phyloP scores from a whole-genome alignment of 2,329 filamentous ascomycete species.

The Nothopassalora personata region DNA sequence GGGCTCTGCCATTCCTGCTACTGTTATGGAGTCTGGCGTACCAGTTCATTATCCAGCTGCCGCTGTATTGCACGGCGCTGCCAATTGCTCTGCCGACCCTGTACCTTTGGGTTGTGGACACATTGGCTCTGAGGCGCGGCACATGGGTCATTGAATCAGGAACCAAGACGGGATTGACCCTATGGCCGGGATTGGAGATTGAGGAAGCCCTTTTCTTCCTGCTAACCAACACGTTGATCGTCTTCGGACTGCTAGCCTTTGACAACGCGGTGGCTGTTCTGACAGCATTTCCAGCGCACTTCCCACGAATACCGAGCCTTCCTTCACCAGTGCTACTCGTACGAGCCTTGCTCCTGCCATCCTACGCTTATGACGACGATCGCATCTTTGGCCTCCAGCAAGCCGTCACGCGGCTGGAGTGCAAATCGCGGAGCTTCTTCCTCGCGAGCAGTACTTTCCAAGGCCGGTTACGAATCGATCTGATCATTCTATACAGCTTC shows the following conservation, averaged over 20 bases:
- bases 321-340: constrained; percentile 50
- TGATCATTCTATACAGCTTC: constrained; percentile 67
- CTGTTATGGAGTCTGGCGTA: constrained; percentile 60
- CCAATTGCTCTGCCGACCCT: constrained; percentile 61
- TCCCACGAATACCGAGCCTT: constrained; percentile 46
- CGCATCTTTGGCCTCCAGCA: constrained; percentile 56
- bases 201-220: constrained; percentile 73
- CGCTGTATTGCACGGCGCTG: constrained; percentile 51
- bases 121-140: constrained; percentile 59
- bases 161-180: constrained; percentile 59
- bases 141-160: constrained; percentile 66
- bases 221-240: constrained; percentile 62
- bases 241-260: constrained; percentile 63
- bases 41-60: constrained; percentile 58
- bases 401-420: constrained; percentile 52
- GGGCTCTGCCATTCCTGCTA: constrained; percentile 62
- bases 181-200: constrained; percentile 63
- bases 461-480: constrained; percentile 61
- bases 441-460: constrained; percentile 65
- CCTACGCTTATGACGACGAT: constrained; percentile 51
- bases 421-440: constrained; percentile 69
- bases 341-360: constrained; percentile 47
- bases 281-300: constrained; percentile 56
- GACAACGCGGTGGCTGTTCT: constrained; percentile 64
- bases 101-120: constrained; percentile 69